A percentile compares a stretch with the other conserved stretches of the same genome.
These are phyloP conservation scores for Mycena sanguinolenta DNA, from an alignment of 768 basidiomycete species.

Conservation along the genomic window DNA sequence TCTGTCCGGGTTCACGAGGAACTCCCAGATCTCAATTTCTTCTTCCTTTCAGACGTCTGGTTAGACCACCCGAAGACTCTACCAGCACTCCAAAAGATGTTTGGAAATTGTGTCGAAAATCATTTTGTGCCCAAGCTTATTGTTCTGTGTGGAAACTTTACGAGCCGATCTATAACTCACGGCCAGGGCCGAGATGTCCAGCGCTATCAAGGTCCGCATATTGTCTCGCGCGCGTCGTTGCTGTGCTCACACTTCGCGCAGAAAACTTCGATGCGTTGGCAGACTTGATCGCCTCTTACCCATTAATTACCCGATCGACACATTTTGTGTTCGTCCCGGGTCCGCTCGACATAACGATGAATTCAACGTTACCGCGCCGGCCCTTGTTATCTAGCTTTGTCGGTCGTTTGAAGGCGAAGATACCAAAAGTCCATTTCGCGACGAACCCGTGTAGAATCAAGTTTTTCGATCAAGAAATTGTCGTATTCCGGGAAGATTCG, in stretches of 20 bases:
- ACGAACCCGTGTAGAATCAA: constrained; percentile 95
- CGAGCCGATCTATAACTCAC: constrained; percentile 82
- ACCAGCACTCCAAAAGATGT: constrained; percentile 83
- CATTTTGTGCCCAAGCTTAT: constrained; percentile 90
- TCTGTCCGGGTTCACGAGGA: constrained; percentile 75
- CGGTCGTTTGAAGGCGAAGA: constrained; percentile 72
- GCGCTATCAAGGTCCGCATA: constrained; percentile 81
- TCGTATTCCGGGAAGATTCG: constrained; percentile 91
- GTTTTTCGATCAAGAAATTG: constrained; percentile 96
- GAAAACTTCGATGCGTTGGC: constrained; percentile 91
- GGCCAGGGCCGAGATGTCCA: constrained; percentile 85
- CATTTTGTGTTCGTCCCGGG: constrained; percentile 97
- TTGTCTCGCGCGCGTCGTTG: neutral
- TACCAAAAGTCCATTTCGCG: constrained; percentile 87
- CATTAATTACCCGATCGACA: constrained; percentile 79
- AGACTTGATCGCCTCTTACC: constrained; percentile 87
- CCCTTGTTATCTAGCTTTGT: constrained; percentile 84
- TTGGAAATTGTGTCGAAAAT: constrained; percentile 91
- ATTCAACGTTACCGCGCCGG: constrained; percentile 84
- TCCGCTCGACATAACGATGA: constrained; percentile 89
- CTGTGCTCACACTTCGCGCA: constrained; percentile 20
- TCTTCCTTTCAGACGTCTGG: constrained; percentile 96
- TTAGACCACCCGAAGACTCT: constrained; percentile 91
- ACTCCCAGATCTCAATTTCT: constrained; percentile 84
- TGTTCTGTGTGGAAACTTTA: constrained; percentile 96